phyloP scores from a whole-genome alignment of 805 yeast genomes.

The Candida glaebosa region DNA sequence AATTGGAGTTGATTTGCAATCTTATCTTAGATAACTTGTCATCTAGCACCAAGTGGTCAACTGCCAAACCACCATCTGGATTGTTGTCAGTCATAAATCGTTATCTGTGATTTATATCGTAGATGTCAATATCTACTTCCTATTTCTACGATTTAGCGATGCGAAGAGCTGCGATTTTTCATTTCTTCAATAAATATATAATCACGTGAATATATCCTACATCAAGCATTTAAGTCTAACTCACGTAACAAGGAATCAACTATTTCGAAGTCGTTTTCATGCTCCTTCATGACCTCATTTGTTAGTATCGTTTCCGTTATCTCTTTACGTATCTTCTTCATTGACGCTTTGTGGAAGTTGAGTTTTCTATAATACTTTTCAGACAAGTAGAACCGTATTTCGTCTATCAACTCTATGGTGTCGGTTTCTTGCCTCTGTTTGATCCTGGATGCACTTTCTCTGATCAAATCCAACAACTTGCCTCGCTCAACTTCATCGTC shows the following conservation, averaged over 20 bases:
- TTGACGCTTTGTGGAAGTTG: not conserved
- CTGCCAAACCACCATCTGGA: slow-evolving; percentile 37
- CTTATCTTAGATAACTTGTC: slow-evolving; percentile 66
- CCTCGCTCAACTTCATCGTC: slow-evolving; percentile 25
- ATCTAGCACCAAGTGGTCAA: slow-evolving; percentile 50
- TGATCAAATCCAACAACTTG: slow-evolving; percentile 18
- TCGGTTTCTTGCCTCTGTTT: slow-evolving; percentile 65
- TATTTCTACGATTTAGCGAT: slow-evolving; percentile 6
- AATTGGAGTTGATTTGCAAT: slow-evolving; percentile 68
- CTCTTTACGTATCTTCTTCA: not conserved
- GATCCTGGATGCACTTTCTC: slow-evolving; percentile 54
- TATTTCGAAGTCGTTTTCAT: slow-evolving; percentile 26
- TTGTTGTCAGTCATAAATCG: slow-evolving; percentile 25
- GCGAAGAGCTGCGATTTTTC: slow-evolving; percentile 1
- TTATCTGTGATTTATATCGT: too few species aligned
- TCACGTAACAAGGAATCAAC: slow-evolving; percentile 26
- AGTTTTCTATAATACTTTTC: slow-evolving; percentile 27
- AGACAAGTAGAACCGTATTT: slow-evolving; percentile 60
- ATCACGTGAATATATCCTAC: not conserved
- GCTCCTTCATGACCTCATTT: slow-evolving; percentile 6
- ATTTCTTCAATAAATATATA: not conserved
- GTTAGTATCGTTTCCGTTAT: slow-evolving; percentile 6
- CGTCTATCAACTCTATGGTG: slow-evolving; percentile 77
- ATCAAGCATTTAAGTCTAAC: slow-evolving; percentile 28
- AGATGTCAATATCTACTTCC: too few species aligned